A percentile compares a stretch with the other conserved stretches of the same genome.
Conservation (phyloP, 2,329 filamentous ascomycete species). For the Botryotinia convoluta region DNA sequence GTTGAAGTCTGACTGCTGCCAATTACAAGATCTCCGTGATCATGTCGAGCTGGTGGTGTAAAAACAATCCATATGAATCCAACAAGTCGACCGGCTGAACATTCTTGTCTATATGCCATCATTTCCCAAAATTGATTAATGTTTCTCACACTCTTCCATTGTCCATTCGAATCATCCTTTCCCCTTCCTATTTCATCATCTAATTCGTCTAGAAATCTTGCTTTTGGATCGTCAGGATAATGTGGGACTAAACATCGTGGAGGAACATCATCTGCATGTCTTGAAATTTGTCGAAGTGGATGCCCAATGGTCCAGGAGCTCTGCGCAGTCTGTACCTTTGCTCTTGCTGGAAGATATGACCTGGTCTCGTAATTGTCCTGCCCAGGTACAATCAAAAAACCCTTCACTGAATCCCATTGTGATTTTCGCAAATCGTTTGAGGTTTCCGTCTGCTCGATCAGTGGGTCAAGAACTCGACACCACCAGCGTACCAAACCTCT, state of each 20-base stretch:
- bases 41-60: conserved; percentile 34
- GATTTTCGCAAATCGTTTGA: conserved; percentile 6
- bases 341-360: conserved; percentile 66
- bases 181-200: conserved; percentile 74
- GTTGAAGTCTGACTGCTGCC: conserved; percentile 28
- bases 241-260: conserved; percentile 82
- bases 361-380: conserved; percentile 77
- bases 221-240: conserved; percentile 94
- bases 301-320: conserved; percentile 64
- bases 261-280: conserved; percentile 65
- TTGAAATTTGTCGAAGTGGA: conserved; percentile 63
- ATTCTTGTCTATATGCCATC: conserved; percentile 96
- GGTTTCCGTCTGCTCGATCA: conserved; percentile 45
- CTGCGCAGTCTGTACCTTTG: conserved; percentile 28
- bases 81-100: conserved; percentile 85
- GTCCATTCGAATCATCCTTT: conserved; percentile 55
- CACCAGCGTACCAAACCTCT: conserved; percentile 91
- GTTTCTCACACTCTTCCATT: conserved; percentile 80
- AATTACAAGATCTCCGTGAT: conserved; percentile 20
- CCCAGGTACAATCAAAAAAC: conserved; percentile 83
- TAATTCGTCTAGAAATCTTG: conserved; percentile 81
- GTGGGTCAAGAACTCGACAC: conserved; percentile 80
- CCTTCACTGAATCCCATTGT: conserved; percentile 55
- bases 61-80: conserved; percentile 95
- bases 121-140: conserved; percentile 97